Base-by-base conservation (phyloP, 1,284 basidiomycete species). In the Rhodotorula sp. region DNA sequence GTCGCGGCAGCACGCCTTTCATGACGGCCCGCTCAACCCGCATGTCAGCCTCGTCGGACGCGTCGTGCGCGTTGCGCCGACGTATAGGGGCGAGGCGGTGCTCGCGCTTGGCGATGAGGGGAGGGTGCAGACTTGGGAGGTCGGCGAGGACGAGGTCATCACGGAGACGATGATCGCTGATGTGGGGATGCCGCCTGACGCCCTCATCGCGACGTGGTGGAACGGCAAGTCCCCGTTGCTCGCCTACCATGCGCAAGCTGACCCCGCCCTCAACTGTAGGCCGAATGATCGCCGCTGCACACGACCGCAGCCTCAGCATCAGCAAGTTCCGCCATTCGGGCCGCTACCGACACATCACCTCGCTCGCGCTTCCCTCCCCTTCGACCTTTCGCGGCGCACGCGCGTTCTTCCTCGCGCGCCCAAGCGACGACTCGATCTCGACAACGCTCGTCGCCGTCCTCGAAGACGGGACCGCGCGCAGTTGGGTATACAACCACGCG, bases 41-140 rank as follows among this genome's bases (percentile, higher is more conserved):
- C 39, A 59, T 1, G 44, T 72, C 27, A 72, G 64, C 48, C 19
- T 67, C 22, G 68, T 68, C 2, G 68, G 73, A 4, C 4, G 15
- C 19, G 46, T 75, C 13, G 10, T 57, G 32, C 46, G 51, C 29
- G 51, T 75, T 5, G 36, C 58, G 17, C 29, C 46, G 51, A 59
- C 66, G 37, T 27, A 48, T 9, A n/a, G 57, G 17, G 68, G 71
- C 1, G 37, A 58, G 17, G 61, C 57, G 29, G 25, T 70, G 4
- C 27, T 68, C 3, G 56, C 39, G 19, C 10, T 65, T 9, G 64
- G 67, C 29, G 46, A 55, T 7, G 25, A 27, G 10, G 62, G 41
- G 44, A n/a, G 67, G 58, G 19, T 75, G 22, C 73, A 75, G 63
- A 57, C 36, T 37, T 75, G 73, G 73, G 67, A 65, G 46, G 15